These are phyloP conservation scores for Aureobasidium melanogenum DNA, from an alignment of 2,329 filamentous ascomycete species.

Conservation along the genomic window DNA sequence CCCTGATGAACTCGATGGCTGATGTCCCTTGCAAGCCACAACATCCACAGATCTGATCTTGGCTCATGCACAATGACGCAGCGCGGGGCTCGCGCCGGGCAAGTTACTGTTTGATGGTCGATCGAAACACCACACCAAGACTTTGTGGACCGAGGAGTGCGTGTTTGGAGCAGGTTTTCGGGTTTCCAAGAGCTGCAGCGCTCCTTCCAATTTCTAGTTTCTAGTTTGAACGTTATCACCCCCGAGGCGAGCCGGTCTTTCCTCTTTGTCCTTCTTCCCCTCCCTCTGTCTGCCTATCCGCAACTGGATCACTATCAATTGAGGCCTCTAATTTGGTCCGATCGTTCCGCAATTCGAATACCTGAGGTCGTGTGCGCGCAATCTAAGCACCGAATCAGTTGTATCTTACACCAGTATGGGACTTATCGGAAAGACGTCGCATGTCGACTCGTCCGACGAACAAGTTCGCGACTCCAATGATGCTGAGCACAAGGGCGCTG, in stretches of 20 bases:
- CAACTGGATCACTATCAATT: neutral
- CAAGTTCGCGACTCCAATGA: neutral
- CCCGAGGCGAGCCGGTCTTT: neutral
- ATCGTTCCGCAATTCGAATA: neutral
- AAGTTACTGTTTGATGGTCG: neutral
- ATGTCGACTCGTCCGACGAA: neutral
- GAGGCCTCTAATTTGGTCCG: neutral
- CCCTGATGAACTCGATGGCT: neutral
- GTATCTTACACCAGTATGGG: neutral
- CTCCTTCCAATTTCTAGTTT: neutral
- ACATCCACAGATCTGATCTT: neutral
- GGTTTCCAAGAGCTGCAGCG: neutral
- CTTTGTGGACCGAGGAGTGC: neutral
- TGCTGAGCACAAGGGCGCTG: neutral
- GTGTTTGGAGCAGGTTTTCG: conserved; percentile 1
- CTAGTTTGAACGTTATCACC: neutral
- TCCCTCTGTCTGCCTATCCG: neutral
- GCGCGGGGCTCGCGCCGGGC: neutral
- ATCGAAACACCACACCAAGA: conserved; percentile 3
- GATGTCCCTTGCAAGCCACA: neutral
- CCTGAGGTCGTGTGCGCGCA: neutral
- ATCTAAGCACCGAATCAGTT: neutral
- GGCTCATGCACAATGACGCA: neutral
- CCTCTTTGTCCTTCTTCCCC: neutral
- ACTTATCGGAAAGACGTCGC: conserved; percentile 9